Evolutionary conservation across 1,284 basidiomycete genomes (phyloP), one percentile per base, ranked within the genome.

Genomic region (Heliocybe sulcata): DNA sequence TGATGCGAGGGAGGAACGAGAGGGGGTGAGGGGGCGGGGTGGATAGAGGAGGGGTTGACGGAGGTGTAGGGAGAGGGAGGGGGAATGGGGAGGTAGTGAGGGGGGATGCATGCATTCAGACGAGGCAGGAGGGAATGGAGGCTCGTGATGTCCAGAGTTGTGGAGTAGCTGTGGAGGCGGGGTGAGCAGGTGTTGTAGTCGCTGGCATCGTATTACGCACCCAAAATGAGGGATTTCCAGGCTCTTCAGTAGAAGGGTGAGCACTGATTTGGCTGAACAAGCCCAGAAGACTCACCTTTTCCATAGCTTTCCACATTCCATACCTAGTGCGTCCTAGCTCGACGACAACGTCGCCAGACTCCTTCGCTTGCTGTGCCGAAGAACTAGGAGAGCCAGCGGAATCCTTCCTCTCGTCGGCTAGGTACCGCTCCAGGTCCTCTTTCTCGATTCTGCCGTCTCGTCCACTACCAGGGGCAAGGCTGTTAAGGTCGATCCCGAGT

Each of bases 281-380:
- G 16, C 48, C 31, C 10, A 42, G 6, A 29, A 35, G 35, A 62
- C 67, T 10, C 53, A 83, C 88, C 78, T 86, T 87, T 20, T 77
- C 80, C 89, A 94, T 92, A 1, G 88, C 89, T 61, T 89, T 89
- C 82, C 83, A 94, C 91, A 94, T 94, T 35, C 83, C 84, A 66
- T 85, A 83, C 56, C 92, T 76, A 9, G 90, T 93, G 60, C 90
- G 75, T 16, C 87, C 87, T 53, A 93, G 75, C 56, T 90, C 87
- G 2, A 92, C 80, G 1, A 84, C 73, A 11, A 77, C 70, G 48
- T 85, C 81, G 14, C 63, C 68, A 8, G 57, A 54, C 1, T 59
- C 45, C 45, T 56, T 35, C 14, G 58, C 45, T 27, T 58, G 56
- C 8, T 55, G 51, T 20, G 58, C 38, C n/a, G 26, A 26, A 0